Conservation (phyloP, 805 yeast genomes). For the Komagataella phaffii region DNA sequence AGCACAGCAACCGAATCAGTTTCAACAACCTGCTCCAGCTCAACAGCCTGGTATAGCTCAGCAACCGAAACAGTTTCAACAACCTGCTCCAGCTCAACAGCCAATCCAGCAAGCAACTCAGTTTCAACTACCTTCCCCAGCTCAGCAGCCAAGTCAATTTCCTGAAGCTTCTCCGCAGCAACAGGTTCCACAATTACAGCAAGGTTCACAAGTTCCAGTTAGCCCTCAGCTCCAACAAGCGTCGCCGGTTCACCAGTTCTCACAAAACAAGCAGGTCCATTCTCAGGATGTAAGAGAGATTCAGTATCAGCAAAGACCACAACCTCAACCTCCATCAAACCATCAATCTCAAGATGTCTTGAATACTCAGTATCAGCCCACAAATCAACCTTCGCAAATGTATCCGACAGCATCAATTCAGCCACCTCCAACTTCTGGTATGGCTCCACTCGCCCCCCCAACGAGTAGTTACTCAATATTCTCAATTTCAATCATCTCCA, state of each 20-base stretch:
- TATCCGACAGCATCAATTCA: neutral
- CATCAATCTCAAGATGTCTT: neutral
- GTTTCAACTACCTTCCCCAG: neutral
- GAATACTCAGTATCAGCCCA: neutral
- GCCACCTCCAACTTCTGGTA: neutral
- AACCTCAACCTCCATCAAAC: neutral
- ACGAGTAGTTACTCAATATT: neutral
- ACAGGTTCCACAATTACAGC: neutral
- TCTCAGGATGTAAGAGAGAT: neutral
- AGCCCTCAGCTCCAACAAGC: neutral
- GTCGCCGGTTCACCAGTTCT: neutral
- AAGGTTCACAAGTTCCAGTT: neutral
- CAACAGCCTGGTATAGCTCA: slow-evolving; percentile 2
- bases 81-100: neutral
- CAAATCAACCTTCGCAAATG: neutral
- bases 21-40: slow-evolving; percentile 1
- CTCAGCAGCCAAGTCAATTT: slow-evolving; percentile 1
- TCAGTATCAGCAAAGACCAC: neutral
- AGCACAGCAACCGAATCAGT: slow-evolving; percentile 4
- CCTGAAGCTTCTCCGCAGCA: neutral
- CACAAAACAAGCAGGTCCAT: neutral
- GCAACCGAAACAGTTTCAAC: slow-evolving; percentile 2
- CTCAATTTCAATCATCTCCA: neutral
- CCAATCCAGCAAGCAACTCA: neutral
- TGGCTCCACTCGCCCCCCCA: neutral